Percentiles rank a stretch among this genome's conserved stretches.
Conservation (phyloP, 306 rosid genomes). For the Echinosophora koreensis region DNA sequence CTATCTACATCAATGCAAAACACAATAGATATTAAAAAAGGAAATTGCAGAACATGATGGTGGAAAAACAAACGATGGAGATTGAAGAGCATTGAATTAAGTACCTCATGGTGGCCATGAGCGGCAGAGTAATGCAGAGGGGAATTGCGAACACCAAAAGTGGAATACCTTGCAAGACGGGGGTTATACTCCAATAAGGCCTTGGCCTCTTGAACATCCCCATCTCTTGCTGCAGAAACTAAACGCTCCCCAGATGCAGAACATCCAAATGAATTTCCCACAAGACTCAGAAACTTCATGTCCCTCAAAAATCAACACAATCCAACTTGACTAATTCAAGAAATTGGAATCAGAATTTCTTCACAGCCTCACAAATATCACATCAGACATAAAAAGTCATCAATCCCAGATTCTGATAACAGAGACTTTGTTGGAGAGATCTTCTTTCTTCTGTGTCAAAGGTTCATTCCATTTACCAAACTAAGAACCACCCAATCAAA, state of each 20-base stretch:
- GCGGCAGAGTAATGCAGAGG: conserved; percentile 98
- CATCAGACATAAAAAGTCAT: conserved; percentile 40
- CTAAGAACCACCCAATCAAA: conserved; percentile 52
- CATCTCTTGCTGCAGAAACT: conserved; percentile 99
- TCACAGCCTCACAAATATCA: conserved; percentile 15
- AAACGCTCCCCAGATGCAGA: conserved; percentile 97
- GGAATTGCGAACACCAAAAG: conserved; percentile 96
- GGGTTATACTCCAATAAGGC: conserved; percentile 93
- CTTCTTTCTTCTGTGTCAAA: conserved; percentile 31
- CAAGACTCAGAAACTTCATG: conserved; percentile 79
- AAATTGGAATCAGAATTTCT: conserved; percentile 42
- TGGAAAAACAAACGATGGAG: neutral
- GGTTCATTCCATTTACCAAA: conserved; percentile 55
- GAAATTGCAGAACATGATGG: conserved; percentile 26
- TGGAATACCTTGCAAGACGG: conserved; percentile 89
- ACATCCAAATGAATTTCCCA: conserved; percentile 98
- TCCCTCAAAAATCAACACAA: conserved; percentile 45
- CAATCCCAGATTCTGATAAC: conserved; percentile 44
- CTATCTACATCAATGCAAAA: conserved; percentile 71
- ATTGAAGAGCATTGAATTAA: conserved; percentile 31
- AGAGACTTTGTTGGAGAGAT: conserved; percentile 5
- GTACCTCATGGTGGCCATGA: conserved; percentile 99
- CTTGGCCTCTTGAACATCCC: conserved; percentile 96
- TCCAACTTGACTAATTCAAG: conserved; percentile 4
- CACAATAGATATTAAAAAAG: conserved; percentile 20